These are phyloP conservation scores for Solanum lignicaule DNA, from an alignment of 257 asterid genomes.

Conservation along the genomic window DNA sequence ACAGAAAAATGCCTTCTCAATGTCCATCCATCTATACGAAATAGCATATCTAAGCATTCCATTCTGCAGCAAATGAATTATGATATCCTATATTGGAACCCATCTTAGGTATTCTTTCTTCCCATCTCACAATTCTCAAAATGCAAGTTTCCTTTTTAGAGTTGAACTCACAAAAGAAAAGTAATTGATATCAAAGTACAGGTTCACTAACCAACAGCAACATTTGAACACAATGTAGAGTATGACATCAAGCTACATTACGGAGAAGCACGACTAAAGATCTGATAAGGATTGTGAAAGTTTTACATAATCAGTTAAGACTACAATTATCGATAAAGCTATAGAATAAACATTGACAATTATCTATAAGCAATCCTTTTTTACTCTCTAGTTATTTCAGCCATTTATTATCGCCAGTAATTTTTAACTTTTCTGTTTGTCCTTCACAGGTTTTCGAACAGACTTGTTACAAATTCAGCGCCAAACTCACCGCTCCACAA, in stretches of 20 bases:
- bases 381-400: neutral
- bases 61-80: neutral
- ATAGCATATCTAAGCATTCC: neutral
- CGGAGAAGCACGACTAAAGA: neutral
- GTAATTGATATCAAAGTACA: neutral
- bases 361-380: neutral
- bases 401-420: neutral
- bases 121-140: neutral
- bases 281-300: neutral
- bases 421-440: neutral
- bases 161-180: neutral
- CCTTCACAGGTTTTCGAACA: neutral
- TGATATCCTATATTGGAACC: neutral
- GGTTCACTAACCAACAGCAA: neutral
- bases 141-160: neutral
- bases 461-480: neutral
- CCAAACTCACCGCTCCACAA: neutral
- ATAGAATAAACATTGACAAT: neutral
- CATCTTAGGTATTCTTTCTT: neutral
- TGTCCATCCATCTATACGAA: neutral
- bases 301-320: neutral
- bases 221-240: neutral
- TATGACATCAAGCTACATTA: neutral
- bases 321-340: neutral
- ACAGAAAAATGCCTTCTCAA: neutral